These are phyloP conservation scores for Mycogone perniciosa DNA, from an alignment of 2,329 filamentous ascomycete genomes.

Conservation along the genomic window DNA sequence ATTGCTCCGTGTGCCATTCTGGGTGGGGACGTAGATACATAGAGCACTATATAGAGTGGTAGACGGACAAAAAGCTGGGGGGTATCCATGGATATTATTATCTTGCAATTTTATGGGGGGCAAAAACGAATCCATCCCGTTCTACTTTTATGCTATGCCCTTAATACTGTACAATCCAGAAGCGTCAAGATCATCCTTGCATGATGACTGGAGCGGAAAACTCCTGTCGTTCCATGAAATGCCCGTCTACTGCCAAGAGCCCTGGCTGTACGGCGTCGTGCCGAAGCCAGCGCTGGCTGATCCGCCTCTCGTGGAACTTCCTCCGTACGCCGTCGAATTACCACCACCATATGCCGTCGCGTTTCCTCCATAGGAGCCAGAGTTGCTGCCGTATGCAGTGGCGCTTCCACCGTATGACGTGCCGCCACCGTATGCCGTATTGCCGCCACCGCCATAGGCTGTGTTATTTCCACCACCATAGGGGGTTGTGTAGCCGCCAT, in stretches of 20 bases:
- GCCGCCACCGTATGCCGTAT: constrained; percentile 58
- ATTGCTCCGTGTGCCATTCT: not conserved
- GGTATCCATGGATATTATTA: constrained; percentile 5
- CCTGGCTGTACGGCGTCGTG: constrained; percentile 41
- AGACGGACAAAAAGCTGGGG: not conserved
- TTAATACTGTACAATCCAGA: constrained; percentile 11
- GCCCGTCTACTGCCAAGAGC: constrained; percentile 38
- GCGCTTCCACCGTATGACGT: constrained; percentile 50
- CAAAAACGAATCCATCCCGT: not conserved
- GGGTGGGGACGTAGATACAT: not conserved
- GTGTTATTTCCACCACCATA: constrained; percentile 60
- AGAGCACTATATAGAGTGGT: constrained; percentile 4
- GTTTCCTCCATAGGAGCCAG: constrained; percentile 1
- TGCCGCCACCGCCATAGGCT: constrained; percentile 57
- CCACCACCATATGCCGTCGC: constrained; percentile 7
- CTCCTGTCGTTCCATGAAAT: constrained; percentile 14
- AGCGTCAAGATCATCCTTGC: constrained; percentile 6
- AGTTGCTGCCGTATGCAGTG: constrained; percentile 56
- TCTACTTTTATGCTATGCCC: constrained; percentile 1
- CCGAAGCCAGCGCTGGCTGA: constrained; percentile 12
- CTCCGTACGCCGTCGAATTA: constrained; percentile 9
- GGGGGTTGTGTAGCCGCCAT: constrained; percentile 63
- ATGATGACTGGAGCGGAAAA: constrained; percentile 1
- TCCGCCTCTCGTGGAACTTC: constrained; percentile 5
- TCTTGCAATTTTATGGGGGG: not conserved